Base-by-base conservation (phyloP, 805 yeast species). In the Candida golubevii region DNA sequence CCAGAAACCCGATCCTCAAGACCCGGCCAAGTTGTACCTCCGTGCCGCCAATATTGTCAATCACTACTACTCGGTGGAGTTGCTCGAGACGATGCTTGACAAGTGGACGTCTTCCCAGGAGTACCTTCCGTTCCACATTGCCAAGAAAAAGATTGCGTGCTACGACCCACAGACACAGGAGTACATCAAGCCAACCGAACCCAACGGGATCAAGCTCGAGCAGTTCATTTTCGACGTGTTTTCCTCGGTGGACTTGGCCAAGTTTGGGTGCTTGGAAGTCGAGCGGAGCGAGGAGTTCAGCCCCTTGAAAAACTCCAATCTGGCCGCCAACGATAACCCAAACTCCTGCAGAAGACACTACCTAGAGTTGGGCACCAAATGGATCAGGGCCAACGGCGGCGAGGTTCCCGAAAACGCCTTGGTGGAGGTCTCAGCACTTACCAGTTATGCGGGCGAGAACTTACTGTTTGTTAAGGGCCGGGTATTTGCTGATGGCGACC, bases 1-100 rank as follows among this genome's bases (percentile, higher is more conserved):
- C 18, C 79, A 79, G 56, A 81, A 79, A 48, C 66, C 66, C 26
- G 93, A 85, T 50, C 74, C 76, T 1, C 62, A 74, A 26, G 85
- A 82, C 13, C 29, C 53, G 7, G 40, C 56, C 38, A 71, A 83
- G 48, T 74, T 93, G 47, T 77, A 77, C 51, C 77, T 88, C 55
- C 78, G 98, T 55, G 97, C 98, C 4, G 99, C 97, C 26, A 93
- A 93, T 66, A 93, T 93, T 51, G 99, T 93, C 44, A 93, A 93
- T 63, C 99, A 93, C 66, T 93, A 90, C 66, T 93, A 91, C 66
- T 83, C 90, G 4, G 87, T 87, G 37, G 83, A 77, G n/a, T 78
- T 89, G 57, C 70, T 93, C 56, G 63, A 67, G 26, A 52, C 67
- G 29, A 71, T 72, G 66, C 72, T 89, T 48, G 83, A 85, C 5